Conservation (phyloP, 345 rosid species). For the Syzygium oleosum region DNA sequence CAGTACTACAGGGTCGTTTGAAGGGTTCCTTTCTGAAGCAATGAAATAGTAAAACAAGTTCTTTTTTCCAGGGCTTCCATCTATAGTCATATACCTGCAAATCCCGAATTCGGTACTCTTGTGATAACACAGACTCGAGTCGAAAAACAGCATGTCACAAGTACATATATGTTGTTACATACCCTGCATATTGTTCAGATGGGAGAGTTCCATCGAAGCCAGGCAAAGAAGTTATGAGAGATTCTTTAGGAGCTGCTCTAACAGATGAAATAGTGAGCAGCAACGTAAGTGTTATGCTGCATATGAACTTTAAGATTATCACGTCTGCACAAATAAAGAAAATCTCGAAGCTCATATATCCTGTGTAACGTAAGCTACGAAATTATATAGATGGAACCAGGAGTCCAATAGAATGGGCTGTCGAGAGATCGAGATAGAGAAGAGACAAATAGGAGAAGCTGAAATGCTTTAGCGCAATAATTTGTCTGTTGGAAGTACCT, state of each 20-base stretch:
- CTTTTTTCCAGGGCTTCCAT: conserved; percentile 11
- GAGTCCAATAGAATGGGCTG: background rate
- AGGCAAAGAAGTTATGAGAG: conserved; percentile 19
- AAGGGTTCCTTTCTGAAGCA: conserved; percentile 14
- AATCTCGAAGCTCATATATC: background rate
- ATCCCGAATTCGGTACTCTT: background rate
- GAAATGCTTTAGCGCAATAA: background rate
- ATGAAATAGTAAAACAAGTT: conserved; percentile 29
- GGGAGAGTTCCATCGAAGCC: conserved; percentile 27
- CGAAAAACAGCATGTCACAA: background rate
- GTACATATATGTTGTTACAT: background rate
- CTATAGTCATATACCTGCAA: conserved; percentile 30
- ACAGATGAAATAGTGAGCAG: background rate
- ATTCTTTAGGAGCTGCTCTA: conserved; percentile 15
- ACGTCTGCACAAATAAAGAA: background rate
- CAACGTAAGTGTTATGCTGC: background rate
- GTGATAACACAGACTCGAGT: background rate
- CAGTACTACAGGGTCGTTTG: conserved; percentile 17
- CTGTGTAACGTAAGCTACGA: background rate
- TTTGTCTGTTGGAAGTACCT: too few relatives aligned
- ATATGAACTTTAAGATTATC: background rate
- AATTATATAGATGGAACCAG: background rate
- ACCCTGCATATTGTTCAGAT: conserved; percentile 32
- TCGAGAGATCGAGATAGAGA: background rate
- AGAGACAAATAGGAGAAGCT: background rate